phyloP scores from a whole-genome alignment of 2,329 filamentous ascomycete species.

The Monilinia vaccinii-corymbosi region DNA sequence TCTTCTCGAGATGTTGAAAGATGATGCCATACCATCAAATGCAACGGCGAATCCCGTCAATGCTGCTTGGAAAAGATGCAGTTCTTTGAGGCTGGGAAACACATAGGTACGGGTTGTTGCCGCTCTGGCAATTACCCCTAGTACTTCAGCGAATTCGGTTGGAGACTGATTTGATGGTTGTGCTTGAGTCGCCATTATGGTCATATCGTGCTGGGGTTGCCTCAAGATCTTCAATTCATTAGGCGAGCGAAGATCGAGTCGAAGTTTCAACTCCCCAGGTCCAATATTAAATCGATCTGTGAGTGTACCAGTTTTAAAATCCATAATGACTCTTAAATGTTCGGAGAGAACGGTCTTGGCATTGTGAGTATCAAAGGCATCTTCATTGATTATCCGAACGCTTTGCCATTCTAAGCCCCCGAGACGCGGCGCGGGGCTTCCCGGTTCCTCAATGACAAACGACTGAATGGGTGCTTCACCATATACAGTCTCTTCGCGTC shows the following conservation, averaged over 20 bases:
- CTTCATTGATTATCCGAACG: conserved; percentile 63
- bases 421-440: conserved; percentile 14
- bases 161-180: conserved; percentile 53
- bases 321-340: conserved; percentile 63
- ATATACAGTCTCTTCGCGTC: conserved; percentile 59
- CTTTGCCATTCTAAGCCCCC: conserved; percentile 51
- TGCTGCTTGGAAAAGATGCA: conserved; percentile 71
- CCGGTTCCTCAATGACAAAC: conserved; percentile 51
- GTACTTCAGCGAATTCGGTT: conserved; percentile 48
- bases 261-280: conserved; percentile 62
- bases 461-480: conserved; percentile 58
- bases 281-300: conserved; percentile 78
- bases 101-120: conserved; percentile 62
- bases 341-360: conserved; percentile 67
- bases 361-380: conserved; percentile 46
- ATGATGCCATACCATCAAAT: conserved; percentile 62
- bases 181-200: conserved; percentile 63
- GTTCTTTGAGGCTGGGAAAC: conserved; percentile 55
- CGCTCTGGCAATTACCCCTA: conserved; percentile 40
- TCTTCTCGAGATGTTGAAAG: conserved; percentile 73
- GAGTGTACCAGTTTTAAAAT: conserved; percentile 67
- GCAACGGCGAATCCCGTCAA: conserved; percentile 72
- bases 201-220: conserved; percentile 67
- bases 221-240: conserved; percentile 59
- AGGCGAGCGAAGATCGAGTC: conserved; percentile 50